These are phyloP conservation scores for Nemophila menziesii DNA, from an alignment of 257 asterid genomes.

Conservation along the genomic window DNA sequence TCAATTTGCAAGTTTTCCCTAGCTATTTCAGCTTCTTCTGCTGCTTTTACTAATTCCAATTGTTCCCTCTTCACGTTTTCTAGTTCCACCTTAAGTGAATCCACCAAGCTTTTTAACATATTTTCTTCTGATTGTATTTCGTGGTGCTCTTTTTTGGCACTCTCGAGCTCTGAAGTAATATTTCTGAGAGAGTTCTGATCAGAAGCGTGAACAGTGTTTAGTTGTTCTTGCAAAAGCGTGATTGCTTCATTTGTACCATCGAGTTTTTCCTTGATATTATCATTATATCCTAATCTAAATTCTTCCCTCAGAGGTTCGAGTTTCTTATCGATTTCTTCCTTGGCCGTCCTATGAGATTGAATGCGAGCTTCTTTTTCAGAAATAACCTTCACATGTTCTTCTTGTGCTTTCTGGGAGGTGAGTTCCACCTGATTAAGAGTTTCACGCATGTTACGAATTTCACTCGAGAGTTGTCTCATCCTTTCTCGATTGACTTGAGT, in stretches of 20 bases:
- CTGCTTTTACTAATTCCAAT: conserved; percentile 22
- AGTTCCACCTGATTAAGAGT: conserved; percentile 31
- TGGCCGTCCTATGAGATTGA: conserved; percentile 19
- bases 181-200: conserved; percentile 22
- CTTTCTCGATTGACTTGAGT: conserved; percentile 28
- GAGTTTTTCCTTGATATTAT: conserved; percentile 38
- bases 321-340: conserved; percentile 30
- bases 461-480: conserved; percentile 30
- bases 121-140: conserved; percentile 30
- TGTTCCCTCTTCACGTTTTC: conserved; percentile 32
- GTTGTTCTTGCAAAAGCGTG: conserved; percentile 43
- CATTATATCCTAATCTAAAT: conserved; percentile 14
- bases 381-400: conserved; percentile 28
- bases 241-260: conserved; percentile 44
- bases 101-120: conserved; percentile 17
- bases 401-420: conserved; percentile 37
- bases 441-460: conserved; percentile 27
- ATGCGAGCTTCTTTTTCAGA: conserved; percentile 38
- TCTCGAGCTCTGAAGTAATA: conserved; percentile 28
- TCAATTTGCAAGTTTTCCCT: conserved; percentile 28
- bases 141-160: conserved; percentile 26
- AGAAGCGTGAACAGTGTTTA: conserved; percentile 27
- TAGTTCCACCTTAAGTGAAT: conserved; percentile 20
- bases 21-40: conserved; percentile 25
- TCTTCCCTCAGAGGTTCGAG: conserved; percentile 30